These are phyloP conservation scores for Trichoderma sp. DNA, from an alignment of 2,329 filamentous ascomycete species.

Conservation along the genomic window DNA sequence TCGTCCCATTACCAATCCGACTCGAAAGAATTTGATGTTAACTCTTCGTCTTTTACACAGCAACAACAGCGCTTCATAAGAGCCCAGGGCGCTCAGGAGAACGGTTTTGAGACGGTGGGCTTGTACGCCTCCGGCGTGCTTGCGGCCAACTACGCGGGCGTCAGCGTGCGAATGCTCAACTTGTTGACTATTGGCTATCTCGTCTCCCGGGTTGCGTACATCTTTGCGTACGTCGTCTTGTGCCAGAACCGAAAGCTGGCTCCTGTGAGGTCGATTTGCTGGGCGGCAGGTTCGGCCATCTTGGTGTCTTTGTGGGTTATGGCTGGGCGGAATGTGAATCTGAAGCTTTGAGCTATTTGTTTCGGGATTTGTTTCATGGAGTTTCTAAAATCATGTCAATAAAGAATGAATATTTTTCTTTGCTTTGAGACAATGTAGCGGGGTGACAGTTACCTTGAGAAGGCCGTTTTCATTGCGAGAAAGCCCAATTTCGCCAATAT, in stretches of 20 bases:
- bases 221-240: slow-evolving; percentile 43
- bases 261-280: slow-evolving; percentile 38
- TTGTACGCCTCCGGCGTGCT: slow-evolving; percentile 43
- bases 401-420: neutral
- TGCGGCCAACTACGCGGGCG: slow-evolving; percentile 45
- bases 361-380: neutral
- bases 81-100: slow-evolving; percentile 47
- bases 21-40: neutral
- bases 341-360: neutral
- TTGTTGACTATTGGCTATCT: slow-evolving; percentile 40
- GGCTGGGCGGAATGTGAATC: slow-evolving; percentile 34
- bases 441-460: neutral
- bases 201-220: slow-evolving; percentile 39
- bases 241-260: slow-evolving; percentile 40
- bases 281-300: slow-evolving; percentile 35
- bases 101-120: slow-evolving; percentile 45
- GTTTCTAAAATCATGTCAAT: neutral
- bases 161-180: slow-evolving; percentile 40
- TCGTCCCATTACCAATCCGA: neutral
- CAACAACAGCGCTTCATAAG: slow-evolving; percentile 54
- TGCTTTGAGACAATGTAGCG: neutral
- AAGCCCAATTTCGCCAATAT: slow-evolving; percentile 22
- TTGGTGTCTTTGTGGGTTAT: slow-evolving; percentile 40
- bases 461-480: slow-evolving; percentile 16
- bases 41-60: slow-evolving; percentile 26